Conservation (phyloP, 805 yeast genomes). For the Ogataea pini region DNA sequence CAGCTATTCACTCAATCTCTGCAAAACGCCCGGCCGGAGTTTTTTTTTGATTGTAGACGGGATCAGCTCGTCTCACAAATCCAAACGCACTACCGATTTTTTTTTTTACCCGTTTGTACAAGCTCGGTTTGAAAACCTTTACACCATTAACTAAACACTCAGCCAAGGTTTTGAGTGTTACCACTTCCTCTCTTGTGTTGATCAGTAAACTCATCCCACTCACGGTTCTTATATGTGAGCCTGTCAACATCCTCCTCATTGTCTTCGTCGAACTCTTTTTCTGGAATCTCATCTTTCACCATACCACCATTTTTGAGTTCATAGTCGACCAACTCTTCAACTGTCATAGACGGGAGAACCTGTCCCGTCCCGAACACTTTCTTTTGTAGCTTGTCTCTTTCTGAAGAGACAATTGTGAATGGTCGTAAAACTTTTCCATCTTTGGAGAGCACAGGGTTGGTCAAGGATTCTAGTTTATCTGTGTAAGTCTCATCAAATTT, state of each 20-base stretch:
- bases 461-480: constrained; percentile 55
- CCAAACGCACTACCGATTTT: constrained; percentile 3
- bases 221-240: constrained; percentile 73
- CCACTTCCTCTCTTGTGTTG: constrained; percentile 87
- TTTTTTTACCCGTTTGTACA: not conserved
- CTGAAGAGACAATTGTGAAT: constrained; percentile 65
- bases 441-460: constrained; percentile 57
- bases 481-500: constrained; percentile 53
- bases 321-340: constrained; percentile 86
- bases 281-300: constrained; percentile 45
- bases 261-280: constrained; percentile 59
- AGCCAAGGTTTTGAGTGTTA: constrained; percentile 70
- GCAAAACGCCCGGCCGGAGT: not conserved
- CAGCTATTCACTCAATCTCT: not conserved
- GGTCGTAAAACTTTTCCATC: constrained; percentile 83
- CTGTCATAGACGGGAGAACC: constrained; percentile 87
- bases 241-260: constrained; percentile 57
- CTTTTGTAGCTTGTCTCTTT: constrained; percentile 52
- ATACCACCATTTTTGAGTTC: constrained; percentile 87
- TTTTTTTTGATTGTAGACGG: not conserved
- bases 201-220: constrained; percentile 94
- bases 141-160: constrained; percentile 2
- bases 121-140: not conserved
- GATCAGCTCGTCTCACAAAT: constrained; percentile 2
- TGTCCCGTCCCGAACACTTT: constrained; percentile 92